A percentile compares a stretch with the other conserved stretches of the same genome.
These are phyloP conservation scores for Jamesozyma hellenica DNA, from an alignment of 805 yeast species.

Conservation along the genomic window DNA sequence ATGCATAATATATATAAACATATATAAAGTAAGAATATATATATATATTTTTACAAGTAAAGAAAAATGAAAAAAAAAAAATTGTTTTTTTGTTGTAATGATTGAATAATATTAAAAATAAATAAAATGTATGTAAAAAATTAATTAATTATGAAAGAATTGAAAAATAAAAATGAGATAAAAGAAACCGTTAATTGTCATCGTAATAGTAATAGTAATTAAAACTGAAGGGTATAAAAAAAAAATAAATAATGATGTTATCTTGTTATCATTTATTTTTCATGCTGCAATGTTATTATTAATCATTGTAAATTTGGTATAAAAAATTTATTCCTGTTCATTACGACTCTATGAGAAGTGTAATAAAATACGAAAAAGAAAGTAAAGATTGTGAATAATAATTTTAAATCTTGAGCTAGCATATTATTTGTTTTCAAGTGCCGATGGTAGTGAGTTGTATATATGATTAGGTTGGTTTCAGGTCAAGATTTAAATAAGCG, in stretches of 20 bases:
- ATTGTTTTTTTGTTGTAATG: too few relatives aligned
- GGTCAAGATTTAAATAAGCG: too few relatives aligned
- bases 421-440: neutral
- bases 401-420: constrained; percentile 21
- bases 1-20: neutral
- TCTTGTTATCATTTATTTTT: too few relatives aligned
- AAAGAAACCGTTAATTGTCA: too few relatives aligned
- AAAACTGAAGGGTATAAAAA: neutral
- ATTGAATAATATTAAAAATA: too few relatives aligned
- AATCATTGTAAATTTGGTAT: constrained; percentile 18
- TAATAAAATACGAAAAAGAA: constrained; percentile 19
- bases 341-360: constrained; percentile 21
- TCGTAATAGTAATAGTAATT: too few relatives aligned
- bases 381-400: constrained; percentile 19
- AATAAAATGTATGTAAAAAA: too few relatives aligned
- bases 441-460: neutral
- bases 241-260: too few relatives aligned
- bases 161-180: too few relatives aligned
- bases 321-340: constrained; percentile 19
- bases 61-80: neutral
- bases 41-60: neutral
- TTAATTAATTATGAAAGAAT: too few relatives aligned
- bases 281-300: too few relatives aligned
- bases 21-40: neutral
- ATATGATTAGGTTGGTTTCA: neutral